A percentile compares a stretch with the other conserved stretches of the same genome.
Evolutionary conservation across 257 asterid species (phyloP).

Genomic region (Penstemon eatonii): DNA sequence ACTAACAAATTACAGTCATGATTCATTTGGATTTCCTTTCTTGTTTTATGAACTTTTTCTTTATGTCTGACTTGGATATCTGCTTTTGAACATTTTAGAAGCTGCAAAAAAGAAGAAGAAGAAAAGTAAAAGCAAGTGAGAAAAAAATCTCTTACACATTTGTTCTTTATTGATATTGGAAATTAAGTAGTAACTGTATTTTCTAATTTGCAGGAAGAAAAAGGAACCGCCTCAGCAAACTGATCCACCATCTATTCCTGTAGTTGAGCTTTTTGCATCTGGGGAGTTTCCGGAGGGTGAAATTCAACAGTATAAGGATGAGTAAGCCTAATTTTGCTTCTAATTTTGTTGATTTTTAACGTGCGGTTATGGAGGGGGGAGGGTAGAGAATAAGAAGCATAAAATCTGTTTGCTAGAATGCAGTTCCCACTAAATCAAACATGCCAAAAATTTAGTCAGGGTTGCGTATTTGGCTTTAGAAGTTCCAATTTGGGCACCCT

Average conservation of each 20-base stretch:
- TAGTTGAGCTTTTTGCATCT: conserved; percentile 71
- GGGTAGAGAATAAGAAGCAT: no score
- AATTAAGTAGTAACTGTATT: conserved; percentile 9
- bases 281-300: conserved; percentile 99
- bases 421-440: no score
- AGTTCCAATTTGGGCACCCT: no score
- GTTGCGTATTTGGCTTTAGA: no score
- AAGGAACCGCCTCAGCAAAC: conserved; percentile 77
- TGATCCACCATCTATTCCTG: conserved; percentile 89
- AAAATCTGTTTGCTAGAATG: no score
- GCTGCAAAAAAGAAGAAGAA: conserved; percentile 93
- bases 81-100: conserved; percentile 49
- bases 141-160: conserved; percentile 6
- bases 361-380: background rate
- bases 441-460: no score
- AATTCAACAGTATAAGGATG: conserved; percentile 91
- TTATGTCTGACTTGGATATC: conserved; percentile 22
- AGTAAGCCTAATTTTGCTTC: conserved; percentile 52
- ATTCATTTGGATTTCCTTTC: conserved; percentile 6
- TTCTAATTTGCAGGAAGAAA: conserved; percentile 65
- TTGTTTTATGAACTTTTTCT: conserved; percentile 3
- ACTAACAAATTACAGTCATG: background rate
- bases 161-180: conserved; percentile 2
- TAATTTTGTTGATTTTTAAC: background rate
- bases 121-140: conserved; percentile 95